Conservation (phyloP, 2,329 filamentous ascomycete genomes). For the Trichoderma lentiforme region DNA sequence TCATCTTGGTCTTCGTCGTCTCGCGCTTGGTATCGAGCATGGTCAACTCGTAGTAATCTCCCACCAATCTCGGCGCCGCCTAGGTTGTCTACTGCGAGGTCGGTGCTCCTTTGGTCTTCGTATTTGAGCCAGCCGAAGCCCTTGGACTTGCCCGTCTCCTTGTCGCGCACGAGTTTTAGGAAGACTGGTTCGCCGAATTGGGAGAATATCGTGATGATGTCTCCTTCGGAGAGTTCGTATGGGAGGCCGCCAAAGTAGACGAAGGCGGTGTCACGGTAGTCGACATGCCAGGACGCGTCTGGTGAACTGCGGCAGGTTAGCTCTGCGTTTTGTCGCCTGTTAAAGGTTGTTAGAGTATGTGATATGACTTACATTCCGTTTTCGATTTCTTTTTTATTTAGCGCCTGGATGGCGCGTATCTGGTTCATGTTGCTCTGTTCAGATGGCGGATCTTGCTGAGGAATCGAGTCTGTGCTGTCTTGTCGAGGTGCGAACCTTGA, state of each 20-base stretch:
- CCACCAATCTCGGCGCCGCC: slow-evolving; percentile 82
- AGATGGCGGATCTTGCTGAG: no score
- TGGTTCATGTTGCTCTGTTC: slow-evolving; percentile 69
- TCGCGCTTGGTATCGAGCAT: slow-evolving; percentile 83
- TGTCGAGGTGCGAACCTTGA: not conserved
- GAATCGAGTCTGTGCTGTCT: not conserved
- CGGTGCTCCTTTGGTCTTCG: slow-evolving; percentile 93
- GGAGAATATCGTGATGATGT: slow-evolving; percentile 93
- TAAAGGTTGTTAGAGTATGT: not conserved
- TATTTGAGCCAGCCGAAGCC: slow-evolving; percentile 98
- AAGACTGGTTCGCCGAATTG: slow-evolving; percentile 95
- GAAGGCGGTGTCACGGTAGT: slow-evolving; percentile 96
- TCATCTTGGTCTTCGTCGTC: slow-evolving; percentile 71
- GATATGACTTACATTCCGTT: slow-evolving; percentile 64
- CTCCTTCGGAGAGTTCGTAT: slow-evolving; percentile 90
- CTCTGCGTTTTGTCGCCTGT: not conserved
- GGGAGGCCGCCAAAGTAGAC: slow-evolving; percentile 93
- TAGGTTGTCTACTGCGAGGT: slow-evolving; percentile 93
- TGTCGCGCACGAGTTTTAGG: slow-evolving; percentile 88
- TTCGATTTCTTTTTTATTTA: slow-evolving; percentile 94
- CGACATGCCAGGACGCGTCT: slow-evolving; percentile 91
- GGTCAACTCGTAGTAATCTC: slow-evolving; percentile 80
- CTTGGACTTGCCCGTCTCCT: slow-evolving; percentile 90
- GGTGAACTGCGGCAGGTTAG: slow-evolving; percentile 56
- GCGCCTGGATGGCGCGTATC: slow-evolving; percentile 84